Conservation (phyloP, 371 early-diverging fungal genomes). For the Haplosporangium sp. region DNA sequence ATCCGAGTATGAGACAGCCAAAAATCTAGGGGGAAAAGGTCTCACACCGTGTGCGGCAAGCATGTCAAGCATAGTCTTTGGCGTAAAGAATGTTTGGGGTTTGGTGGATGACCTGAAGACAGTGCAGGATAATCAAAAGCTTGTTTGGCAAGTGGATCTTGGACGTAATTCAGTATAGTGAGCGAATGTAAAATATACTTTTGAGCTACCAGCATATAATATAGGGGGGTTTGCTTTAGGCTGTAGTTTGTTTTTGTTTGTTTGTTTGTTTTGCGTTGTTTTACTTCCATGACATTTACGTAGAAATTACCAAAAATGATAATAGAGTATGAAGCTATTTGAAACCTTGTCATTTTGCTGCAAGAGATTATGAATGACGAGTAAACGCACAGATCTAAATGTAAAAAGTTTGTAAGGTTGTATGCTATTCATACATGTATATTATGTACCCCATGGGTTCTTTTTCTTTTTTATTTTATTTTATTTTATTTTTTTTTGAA, state of each 20-base stretch:
- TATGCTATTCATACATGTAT: too few relatives aligned
- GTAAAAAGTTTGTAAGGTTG: too few relatives aligned
- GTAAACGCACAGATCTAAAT: too few relatives aligned
- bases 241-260: neutral
- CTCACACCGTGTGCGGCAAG: slow-evolving; percentile 50
- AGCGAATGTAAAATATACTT: neutral
- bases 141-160: slow-evolving; percentile 52
- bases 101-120: slow-evolving; percentile 10
- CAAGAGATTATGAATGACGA: too few relatives aligned
- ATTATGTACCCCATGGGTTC: too few relatives aligned
- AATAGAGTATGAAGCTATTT: too few relatives aligned
- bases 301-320: too few relatives aligned
- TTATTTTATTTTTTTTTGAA: too few relatives aligned
- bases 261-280: neutral
- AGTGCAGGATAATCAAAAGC: slow-evolving; percentile 16
- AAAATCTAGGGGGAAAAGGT: slow-evolving; percentile 3
- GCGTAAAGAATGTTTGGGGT: slow-evolving; percentile 33
- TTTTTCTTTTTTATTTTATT: too few relatives aligned
- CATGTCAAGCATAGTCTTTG: slow-evolving; percentile 38
- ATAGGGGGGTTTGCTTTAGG: neutral
- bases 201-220: neutral
- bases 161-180: slow-evolving; percentile 11
- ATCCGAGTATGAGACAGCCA: slow-evolving; percentile 5
- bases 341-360: too few relatives aligned
- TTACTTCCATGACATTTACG: too few relatives aligned